Base-by-base conservation (phyloP, 768 basidiomycete genomes). In the Pseudohyphozyma bogoriensis region DNA sequence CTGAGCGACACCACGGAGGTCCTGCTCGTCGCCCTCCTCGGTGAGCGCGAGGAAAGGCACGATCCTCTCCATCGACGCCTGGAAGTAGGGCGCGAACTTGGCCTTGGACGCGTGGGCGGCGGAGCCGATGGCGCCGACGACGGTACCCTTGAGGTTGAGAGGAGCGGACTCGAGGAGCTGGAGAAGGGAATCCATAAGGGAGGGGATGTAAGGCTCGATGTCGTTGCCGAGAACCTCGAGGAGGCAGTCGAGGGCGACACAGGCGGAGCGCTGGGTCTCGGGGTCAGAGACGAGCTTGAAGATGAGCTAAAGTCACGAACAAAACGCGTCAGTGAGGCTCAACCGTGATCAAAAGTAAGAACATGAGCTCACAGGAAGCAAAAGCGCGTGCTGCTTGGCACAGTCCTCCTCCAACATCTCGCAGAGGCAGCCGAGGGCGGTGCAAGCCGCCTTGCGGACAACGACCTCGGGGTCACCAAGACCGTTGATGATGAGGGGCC, bases 381-480 rank as follows among this genome's bases (percentile, higher is more conserved):
- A 83, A 61, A 84, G 69, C 15, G 67, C 71, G 76, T 99, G 95
- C 71, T 85, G 85, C 51, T 82, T 76, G 32, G 85, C 82, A 71
- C 89, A 92, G 65, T 92, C 89, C 31, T 96, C 93, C 67, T 91
- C 89, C 28, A 97, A 78, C 88, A 90, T 95, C 76, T 99, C 95
- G 73, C 92, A 96, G 55, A 97, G 75, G 76, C 92, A 97, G 70
- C 89, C 89, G 67, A 99, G 85, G 24, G 90, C 89, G 59, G 90
- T 83, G 74, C 93, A 97, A n/a, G 87, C 85, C 3, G 95, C 93
- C 74, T 91, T 95, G 71, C 92, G 81, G 54, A 99, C 95, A 15
- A 81, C 80, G 18, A 85, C 79, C 70, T 96, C 90, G 40, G 76
- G 72, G 72, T 99, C 95, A 62, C 79, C 80, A 35, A 99, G 82